These are phyloP conservation scores for Penicillium paxilli DNA, from an alignment of 495 filamentous ascomycete genomes.

Conservation along the genomic window DNA sequence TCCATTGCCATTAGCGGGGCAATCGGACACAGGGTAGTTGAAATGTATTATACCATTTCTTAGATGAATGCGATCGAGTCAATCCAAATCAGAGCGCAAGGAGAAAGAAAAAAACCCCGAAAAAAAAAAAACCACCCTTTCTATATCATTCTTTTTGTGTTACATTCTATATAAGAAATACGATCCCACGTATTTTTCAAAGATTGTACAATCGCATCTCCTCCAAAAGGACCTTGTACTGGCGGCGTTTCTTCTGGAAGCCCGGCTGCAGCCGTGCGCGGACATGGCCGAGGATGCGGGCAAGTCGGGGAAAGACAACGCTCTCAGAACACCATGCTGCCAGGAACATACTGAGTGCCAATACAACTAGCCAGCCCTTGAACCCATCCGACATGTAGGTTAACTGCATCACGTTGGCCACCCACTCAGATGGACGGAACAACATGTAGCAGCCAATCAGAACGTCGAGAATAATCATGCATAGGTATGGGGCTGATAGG, in stretches of 20 bases:
- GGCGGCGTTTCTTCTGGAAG: constrained; percentile 72
- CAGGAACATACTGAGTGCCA: constrained; percentile 67
- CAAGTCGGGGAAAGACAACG: constrained; percentile 65
- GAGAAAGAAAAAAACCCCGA: too few relatives aligned
- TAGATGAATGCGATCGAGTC: constrained; percentile 10
- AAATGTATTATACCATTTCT: constrained; percentile 31
- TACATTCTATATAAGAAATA: constrained; percentile 12
- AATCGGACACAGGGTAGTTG: constrained; percentile 7
- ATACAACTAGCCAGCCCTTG: constrained; percentile 64
- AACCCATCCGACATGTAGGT: constrained; percentile 72
- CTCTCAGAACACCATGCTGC: constrained; percentile 71
- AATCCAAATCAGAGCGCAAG: constrained; percentile 6
- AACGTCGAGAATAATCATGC: constrained; percentile 68
- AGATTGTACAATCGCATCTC: constrained; percentile 54
- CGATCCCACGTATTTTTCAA: background rate
- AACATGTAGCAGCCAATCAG: constrained; percentile 75
- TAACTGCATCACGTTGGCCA: constrained; percentile 78
- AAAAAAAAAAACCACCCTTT: constrained; percentile 3
- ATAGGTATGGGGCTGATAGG: constrained; percentile 66
- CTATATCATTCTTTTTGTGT: constrained; percentile 9
- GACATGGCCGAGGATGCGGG: constrained; percentile 62
- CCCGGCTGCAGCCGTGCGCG: constrained; percentile 55
- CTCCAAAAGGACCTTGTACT: constrained; percentile 81
- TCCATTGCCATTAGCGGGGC: constrained; percentile 30
- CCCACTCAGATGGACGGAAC: constrained; percentile 64